A percentile compares a stretch with the other conserved stretches of the same genome.
phyloP scores from a whole-genome alignment of 805 yeast species.

The Debaryomyces tyrocola region DNA sequence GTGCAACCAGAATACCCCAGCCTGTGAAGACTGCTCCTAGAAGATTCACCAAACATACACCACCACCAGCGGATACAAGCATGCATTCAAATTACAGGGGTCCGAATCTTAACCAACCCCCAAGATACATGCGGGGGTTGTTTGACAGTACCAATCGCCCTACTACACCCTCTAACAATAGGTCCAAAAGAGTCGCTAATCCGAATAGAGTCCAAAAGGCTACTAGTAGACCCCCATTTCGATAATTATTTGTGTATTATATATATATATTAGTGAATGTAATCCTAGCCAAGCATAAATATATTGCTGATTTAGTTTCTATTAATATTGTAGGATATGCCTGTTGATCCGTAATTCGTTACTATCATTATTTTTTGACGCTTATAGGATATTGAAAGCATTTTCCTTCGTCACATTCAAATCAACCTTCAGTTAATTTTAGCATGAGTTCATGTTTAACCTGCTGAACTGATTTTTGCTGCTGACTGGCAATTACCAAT shows the following conservation, averaged over 20 bases:
- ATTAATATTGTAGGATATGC: too few relatives aligned
- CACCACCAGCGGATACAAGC: conserved; percentile 1
- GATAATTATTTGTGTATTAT: conserved; percentile 10
- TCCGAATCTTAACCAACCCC: conserved; percentile 46
- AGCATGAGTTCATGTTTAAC: conserved; percentile 40
- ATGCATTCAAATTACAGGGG: conserved; percentile 9
- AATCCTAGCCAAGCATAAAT: background rate
- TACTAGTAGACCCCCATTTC: conserved; percentile 17
- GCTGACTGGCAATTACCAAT: conserved; percentile 39
- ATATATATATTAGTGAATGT: conserved; percentile 2
- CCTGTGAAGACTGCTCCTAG: conserved; percentile 7
- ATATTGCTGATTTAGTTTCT: background rate
- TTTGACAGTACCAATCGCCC: conserved; percentile 20
- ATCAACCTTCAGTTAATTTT: conserved; percentile 19
- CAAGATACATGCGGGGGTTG: conserved; percentile 42
- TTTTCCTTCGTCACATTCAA: too few relatives aligned
- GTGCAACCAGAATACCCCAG: conserved; percentile 23
- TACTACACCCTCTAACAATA: background rate
- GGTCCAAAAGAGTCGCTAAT: conserved; percentile 4
- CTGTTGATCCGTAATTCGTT: too few relatives aligned
- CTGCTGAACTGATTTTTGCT: conserved; percentile 43
- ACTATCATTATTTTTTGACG: too few relatives aligned
- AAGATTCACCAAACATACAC: conserved; percentile 1
- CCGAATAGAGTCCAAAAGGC: conserved; percentile 2
- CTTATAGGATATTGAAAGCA: too few relatives aligned